Evolutionary conservation across 2,329 filamentous ascomycete species (phyloP).

Genomic region (Neopestalotiopsis sp.): DNA sequence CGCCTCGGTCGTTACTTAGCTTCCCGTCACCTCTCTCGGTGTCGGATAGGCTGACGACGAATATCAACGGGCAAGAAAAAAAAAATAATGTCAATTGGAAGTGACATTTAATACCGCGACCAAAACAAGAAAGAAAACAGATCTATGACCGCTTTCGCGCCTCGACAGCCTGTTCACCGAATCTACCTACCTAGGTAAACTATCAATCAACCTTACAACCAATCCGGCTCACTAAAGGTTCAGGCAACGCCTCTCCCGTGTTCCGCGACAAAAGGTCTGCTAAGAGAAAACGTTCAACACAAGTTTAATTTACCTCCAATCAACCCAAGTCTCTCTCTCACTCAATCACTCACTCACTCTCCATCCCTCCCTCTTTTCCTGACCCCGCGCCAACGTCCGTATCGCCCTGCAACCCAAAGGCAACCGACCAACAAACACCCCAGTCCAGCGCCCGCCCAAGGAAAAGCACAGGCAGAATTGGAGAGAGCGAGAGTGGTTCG

Average conservation of each 20-base stretch:
- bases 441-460: not conserved
- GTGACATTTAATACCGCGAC: not conserved
- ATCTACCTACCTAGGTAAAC: not conserved
- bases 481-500: not conserved
- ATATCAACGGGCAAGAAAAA: not conserved
- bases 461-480: slow-evolving; percentile 12
- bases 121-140: not conserved
- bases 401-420: not conserved
- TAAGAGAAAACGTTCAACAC: not conserved
- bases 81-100: not conserved
- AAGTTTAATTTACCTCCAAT: not conserved
- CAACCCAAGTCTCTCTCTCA: not conserved
- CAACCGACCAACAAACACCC: not conserved
- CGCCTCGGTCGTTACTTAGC: slow-evolving; percentile 9
- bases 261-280: slow-evolving; percentile 2
- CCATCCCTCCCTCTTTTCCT: not conserved
- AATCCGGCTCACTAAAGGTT: slow-evolving; percentile 1
- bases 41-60: not conserved
- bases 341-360: not conserved
- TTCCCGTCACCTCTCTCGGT: not conserved
- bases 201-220: not conserved
- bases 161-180: not conserved
- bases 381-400: slow-evolving; percentile 13
- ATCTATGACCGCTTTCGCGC: slow-evolving; percentile 6
- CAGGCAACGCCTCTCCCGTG: slow-evolving; percentile 6